Conservation (phyloP, 768 basidiomycete species). For the Russula sp. region DNA sequence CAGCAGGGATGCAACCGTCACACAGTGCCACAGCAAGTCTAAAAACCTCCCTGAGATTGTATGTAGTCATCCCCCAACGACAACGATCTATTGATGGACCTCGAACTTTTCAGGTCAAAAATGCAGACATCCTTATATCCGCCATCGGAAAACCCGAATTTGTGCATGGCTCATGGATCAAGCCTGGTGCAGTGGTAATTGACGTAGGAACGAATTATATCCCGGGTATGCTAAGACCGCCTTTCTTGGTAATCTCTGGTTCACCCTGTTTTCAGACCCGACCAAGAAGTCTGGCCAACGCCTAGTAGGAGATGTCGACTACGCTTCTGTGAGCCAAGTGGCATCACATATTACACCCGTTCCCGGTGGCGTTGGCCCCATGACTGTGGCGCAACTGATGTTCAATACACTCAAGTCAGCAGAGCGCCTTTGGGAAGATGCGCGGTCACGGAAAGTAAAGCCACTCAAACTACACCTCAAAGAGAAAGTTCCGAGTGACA, state of each 20-base stretch:
- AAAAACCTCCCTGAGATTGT: constrained; percentile 78
- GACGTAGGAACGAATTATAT: constrained; percentile 98
- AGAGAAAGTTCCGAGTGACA: constrained; percentile 91
- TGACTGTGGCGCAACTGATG: constrained; percentile 99
- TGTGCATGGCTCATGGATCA: constrained; percentile 92
- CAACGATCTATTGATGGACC: background rate
- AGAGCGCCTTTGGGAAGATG: constrained; percentile 71
- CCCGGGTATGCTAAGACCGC: constrained; percentile 52
- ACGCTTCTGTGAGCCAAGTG: constrained; percentile 63
- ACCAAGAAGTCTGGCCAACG: constrained; percentile 95
- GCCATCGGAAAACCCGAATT: constrained; percentile 94
- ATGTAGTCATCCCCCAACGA: constrained; percentile 33
- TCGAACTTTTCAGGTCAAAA: constrained; percentile 54
- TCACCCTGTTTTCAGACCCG: constrained; percentile 47
- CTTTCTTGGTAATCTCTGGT: constrained; percentile 33
- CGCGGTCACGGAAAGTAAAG: constrained; percentile 62
- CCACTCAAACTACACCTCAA: constrained; percentile 78
- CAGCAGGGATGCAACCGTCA: constrained; percentile 91
- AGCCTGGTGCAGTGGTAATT: constrained; percentile 91
- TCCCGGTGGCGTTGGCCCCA: constrained; percentile 98
- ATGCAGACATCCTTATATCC: constrained; percentile 89
- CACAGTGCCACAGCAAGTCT: constrained; percentile 94
- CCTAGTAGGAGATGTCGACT: constrained; percentile 95
- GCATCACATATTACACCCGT: constrained; percentile 96
- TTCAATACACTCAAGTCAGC: constrained; percentile 87